A percentile compares a stretch with the other conserved stretches of the same genome.
phyloP scores from a whole-genome alignment of 768 basidiomycete genomes.

The Hygrophorus russula region DNA sequence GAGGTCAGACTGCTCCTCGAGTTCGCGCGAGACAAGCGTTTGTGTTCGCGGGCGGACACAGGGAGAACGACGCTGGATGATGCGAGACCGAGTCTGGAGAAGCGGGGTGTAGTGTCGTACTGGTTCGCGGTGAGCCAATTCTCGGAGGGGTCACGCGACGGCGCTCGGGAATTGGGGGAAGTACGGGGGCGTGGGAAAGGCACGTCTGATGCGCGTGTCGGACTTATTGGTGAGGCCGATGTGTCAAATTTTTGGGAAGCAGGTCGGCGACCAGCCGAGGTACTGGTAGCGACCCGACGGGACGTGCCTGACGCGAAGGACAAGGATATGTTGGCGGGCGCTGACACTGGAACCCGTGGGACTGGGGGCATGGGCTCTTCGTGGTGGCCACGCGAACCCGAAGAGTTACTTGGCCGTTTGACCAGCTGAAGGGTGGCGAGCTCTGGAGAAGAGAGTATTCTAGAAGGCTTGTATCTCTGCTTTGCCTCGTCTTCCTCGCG shows the following conservation, averaged over 20 bases:
- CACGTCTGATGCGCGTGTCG: not conserved
- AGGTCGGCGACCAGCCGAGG: not conserved
- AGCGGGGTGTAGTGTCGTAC: conserved; percentile 27
- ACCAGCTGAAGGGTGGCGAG: not conserved
- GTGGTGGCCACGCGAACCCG: too few relatives aligned
- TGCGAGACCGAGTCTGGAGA: conserved; percentile 26
- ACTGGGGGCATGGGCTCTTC: too few relatives aligned
- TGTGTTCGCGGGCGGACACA: conserved; percentile 24
- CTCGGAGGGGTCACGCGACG: conserved; percentile 10
- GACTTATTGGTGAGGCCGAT: not conserved
- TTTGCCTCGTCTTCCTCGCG: conserved; percentile 2
- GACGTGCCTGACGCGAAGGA: not conserved
- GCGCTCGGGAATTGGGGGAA: conserved; percentile 2
- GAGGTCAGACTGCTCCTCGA: not conserved
- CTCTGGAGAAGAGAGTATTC: conserved; percentile 9
- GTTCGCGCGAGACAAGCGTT: not conserved
- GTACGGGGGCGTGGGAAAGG: conserved; percentile 4
- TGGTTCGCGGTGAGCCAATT: conserved; percentile 27
- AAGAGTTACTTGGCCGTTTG: too few relatives aligned
- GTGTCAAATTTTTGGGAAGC: not conserved
- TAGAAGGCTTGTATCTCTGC: conserved; percentile 2
- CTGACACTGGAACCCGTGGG: too few relatives aligned
- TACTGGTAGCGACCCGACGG: not conserved
- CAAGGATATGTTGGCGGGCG: not conserved
- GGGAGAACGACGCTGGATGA: conserved; percentile 27